Evolutionary conservation across 768 basidiomycete species (phyloP).

Genomic region (Clitopilus passeckerianus): DNA sequence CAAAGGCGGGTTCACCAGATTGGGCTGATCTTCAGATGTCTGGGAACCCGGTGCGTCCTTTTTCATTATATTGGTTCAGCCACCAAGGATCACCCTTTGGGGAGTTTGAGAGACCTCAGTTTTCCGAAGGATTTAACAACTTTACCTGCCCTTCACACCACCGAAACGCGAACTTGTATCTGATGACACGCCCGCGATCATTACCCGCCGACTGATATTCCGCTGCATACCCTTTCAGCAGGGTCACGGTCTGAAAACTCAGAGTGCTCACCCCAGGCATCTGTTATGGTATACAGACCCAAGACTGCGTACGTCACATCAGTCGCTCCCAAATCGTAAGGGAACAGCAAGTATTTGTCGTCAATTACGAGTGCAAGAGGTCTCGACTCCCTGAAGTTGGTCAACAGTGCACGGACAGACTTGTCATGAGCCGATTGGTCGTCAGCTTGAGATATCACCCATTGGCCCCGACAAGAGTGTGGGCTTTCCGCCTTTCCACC

Average conservation of each 20-base stretch:
- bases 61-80: constrained; percentile 7
- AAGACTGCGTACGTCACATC: constrained; percentile 48
- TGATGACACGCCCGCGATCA: constrained; percentile 48
- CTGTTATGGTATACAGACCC: constrained; percentile 68
- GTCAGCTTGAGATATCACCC: constrained; percentile 37
- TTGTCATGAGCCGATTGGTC: constrained; percentile 68
- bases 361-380: constrained; percentile 73
- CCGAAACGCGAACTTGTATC: constrained; percentile 81
- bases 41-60: no score
- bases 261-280: constrained; percentile 58
- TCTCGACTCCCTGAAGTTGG: constrained; percentile 44
- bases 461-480: constrained; percentile 35
- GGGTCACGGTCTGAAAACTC: background rate
- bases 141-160: constrained; percentile 72
- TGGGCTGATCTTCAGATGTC: no score
- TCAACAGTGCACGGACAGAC: constrained; percentile 66
- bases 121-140: background rate
- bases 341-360: constrained; percentile 69
- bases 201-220: constrained; percentile 55
- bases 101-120: background rate
- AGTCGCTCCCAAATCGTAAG: constrained; percentile 52
- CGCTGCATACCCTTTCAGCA: constrained; percentile 30
- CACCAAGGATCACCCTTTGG: constrained; percentile 45
- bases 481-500: constrained; percentile 67
- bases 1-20: background rate